Evolutionary conservation across 768 basidiomycete species (phyloP).

Genomic region (Mycena galopus): DNA sequence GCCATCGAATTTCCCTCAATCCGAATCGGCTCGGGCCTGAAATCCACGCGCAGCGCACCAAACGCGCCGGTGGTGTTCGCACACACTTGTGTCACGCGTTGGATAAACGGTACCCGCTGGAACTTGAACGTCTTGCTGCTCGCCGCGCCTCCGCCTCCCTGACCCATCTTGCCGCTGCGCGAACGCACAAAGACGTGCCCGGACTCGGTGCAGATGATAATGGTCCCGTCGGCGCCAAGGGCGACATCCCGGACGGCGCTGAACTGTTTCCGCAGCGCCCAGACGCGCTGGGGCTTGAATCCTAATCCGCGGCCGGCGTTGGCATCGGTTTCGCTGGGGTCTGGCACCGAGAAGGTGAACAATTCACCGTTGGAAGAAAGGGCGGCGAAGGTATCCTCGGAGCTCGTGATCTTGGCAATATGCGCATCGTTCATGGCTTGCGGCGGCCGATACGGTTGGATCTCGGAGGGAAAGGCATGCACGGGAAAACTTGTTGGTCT

Average conservation of each 20-base stretch:
- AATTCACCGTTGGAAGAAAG: slow-evolving; percentile 91
- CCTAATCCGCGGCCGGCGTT: slow-evolving; percentile 45
- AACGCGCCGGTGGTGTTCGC: slow-evolving; percentile 91
- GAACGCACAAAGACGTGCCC: slow-evolving; percentile 93
- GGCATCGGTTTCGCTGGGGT: slow-evolving; percentile 48
- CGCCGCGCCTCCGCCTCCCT: slow-evolving; percentile 35
- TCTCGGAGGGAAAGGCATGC: slow-evolving; percentile 81
- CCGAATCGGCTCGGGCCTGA: slow-evolving; percentile 66
- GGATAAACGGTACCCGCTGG: slow-evolving; percentile 82
- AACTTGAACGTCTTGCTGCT: slow-evolving; percentile 79
- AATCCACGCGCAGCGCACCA: slow-evolving; percentile 86
- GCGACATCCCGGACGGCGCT: slow-evolving; percentile 93
- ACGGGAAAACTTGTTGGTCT: slow-evolving; percentile 72
- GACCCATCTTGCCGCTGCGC: slow-evolving; percentile 58
- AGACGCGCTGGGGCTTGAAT: slow-evolving; percentile 89
- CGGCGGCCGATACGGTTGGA: slow-evolving; percentile 85
- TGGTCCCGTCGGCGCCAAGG: slow-evolving; percentile 86
- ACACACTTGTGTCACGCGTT: slow-evolving; percentile 88
- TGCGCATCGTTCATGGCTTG: slow-evolving; percentile 72
- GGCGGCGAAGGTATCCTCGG: slow-evolving; percentile 86
- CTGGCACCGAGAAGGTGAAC: slow-evolving; percentile 77
- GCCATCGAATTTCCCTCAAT: slow-evolving; percentile 68
- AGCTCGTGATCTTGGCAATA: slow-evolving; percentile 84
- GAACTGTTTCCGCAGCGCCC: slow-evolving; percentile 90
- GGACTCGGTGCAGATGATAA: slow-evolving; percentile 94